Evolutionary conservation across 2,329 filamentous ascomycete species (phyloP).

Genomic region (Purpureocillium lavendulum): DNA sequence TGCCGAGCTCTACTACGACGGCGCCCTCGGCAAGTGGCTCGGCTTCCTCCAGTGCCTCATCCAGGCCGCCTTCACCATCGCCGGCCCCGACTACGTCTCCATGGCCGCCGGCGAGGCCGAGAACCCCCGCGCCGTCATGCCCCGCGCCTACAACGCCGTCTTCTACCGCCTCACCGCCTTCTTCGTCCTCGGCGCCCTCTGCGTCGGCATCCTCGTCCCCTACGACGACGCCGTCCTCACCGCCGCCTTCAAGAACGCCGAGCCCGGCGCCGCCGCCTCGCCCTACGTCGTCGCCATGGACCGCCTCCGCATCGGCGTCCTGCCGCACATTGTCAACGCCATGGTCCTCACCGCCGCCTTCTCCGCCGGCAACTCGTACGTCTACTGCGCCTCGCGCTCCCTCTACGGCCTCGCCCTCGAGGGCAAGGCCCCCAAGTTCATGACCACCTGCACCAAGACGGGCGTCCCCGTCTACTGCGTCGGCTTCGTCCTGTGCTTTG

Average conservation of each 20-base stretch:
- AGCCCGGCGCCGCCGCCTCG: slow-evolving; percentile 61
- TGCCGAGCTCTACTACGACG: slow-evolving; percentile 53
- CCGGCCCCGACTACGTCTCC: slow-evolving; percentile 59
- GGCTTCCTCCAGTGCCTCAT: slow-evolving; percentile 73
- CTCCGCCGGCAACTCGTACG: slow-evolving; percentile 57
- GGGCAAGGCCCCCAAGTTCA: slow-evolving; percentile 53
- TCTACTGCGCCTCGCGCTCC: slow-evolving; percentile 60
- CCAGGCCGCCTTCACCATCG: slow-evolving; percentile 59
- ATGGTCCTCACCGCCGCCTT: slow-evolving; percentile 60
- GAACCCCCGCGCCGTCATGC: slow-evolving; percentile 61
- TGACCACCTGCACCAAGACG: slow-evolving; percentile 50
- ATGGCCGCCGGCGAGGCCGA: slow-evolving; percentile 65
- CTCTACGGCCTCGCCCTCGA: slow-evolving; percentile 62
- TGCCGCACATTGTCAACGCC: slow-evolving; percentile 67
- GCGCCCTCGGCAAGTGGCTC: slow-evolving; percentile 60
- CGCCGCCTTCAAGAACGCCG: slow-evolving; percentile 47
- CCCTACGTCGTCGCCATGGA: slow-evolving; percentile 63
- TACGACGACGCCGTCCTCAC: slow-evolving; percentile 57
- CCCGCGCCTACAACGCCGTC: slow-evolving; percentile 67
- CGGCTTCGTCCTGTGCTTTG: slow-evolving; percentile 53
- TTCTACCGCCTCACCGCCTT: slow-evolving; percentile 71
- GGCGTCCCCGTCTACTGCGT: slow-evolving; percentile 74
- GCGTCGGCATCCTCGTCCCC: slow-evolving; percentile 63
- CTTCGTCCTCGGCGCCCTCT: slow-evolving; percentile 66
- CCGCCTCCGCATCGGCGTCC: slow-evolving; percentile 49